phyloP scores from a whole-genome alignment of 805 yeast species.

The Saccharomycopsis sp. region DNA sequence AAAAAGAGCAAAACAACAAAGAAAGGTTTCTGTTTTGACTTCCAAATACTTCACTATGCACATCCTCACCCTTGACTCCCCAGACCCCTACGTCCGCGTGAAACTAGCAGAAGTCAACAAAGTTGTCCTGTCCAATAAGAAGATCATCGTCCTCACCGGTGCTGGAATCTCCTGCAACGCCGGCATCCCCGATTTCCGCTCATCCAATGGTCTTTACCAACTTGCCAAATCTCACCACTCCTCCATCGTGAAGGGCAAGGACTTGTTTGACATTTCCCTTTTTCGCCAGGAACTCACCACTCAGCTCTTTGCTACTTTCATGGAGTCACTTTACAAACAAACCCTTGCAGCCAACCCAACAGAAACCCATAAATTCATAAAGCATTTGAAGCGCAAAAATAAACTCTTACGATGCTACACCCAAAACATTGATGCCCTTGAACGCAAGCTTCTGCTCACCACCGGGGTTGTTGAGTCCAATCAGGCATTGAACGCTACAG shows the following conservation, averaged over 20 bases:
- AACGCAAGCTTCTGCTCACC: slow-evolving; percentile 51
- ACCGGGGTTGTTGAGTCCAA: slow-evolving; percentile 39
- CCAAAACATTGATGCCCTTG: slow-evolving; percentile 90
- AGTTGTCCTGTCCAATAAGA: slow-evolving; percentile 29
- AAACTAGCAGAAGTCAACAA: slow-evolving; percentile 25
- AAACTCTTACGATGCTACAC: slow-evolving; percentile 82
- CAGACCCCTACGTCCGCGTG: slow-evolving; percentile 8
- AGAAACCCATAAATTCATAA: slow-evolving; percentile 70
- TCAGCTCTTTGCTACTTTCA: slow-evolving; percentile 74
- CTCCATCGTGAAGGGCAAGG: slow-evolving; percentile 71
- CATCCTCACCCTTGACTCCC: neutral
- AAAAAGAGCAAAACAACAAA: too few relatives aligned
- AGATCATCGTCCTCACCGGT: slow-evolving; percentile 71
- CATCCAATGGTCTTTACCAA: slow-evolving; percentile 74
- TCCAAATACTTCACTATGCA: too few relatives aligned
- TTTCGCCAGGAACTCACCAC: slow-evolving; percentile 62
- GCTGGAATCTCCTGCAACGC: slow-evolving; percentile 97
- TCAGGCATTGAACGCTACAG: slow-evolving; percentile 23
- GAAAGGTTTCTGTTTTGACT: too few relatives aligned
- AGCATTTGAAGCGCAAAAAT: slow-evolving; percentile 46
- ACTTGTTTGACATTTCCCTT: slow-evolving; percentile 78
- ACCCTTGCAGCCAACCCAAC: slow-evolving; percentile 70
- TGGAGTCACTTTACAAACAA: slow-evolving; percentile 66
- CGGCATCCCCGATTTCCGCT: slow-evolving; percentile 93
- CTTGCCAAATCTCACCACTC: slow-evolving; percentile 53